Evolutionary conservation across 23 red algal genomes (phyloP).

Genomic region (Gracilariopsis chorda): DNA sequence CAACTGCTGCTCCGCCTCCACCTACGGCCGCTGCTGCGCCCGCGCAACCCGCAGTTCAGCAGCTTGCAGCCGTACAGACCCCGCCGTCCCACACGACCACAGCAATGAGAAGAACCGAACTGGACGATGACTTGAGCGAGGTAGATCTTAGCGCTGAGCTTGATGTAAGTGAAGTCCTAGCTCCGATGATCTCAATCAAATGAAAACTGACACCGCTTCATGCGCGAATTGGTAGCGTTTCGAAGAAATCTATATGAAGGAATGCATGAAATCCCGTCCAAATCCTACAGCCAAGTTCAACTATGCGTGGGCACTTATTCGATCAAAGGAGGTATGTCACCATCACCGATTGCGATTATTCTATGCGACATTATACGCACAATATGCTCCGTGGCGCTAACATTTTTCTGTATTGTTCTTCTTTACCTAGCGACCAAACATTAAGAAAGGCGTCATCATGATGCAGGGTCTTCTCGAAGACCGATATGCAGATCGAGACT

Average conservation of each 20-base stretch:
- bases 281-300: conserved; percentile 83
- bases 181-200: background rate
- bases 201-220: background rate
- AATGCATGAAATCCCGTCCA: conserved; percentile 77
- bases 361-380: too few relatives aligned
- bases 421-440: conserved; percentile 57
- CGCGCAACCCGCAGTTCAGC: background rate
- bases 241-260: conserved; percentile 82
- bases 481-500: conserved; percentile 70
- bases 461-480: conserved; percentile 74
- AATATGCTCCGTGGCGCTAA: too few relatives aligned
- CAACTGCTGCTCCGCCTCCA: background rate
- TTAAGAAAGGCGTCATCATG: conserved; percentile 79
- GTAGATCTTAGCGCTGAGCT: conserved; percentile 54
- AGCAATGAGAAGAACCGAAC: conserved; percentile 18
- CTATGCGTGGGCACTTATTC: conserved; percentile 83
- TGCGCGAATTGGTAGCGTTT: conserved; percentile 21
- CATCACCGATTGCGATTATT: too few relatives aligned
- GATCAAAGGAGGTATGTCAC: conserved; percentile 59
- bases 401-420: background rate
- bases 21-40: background rate
- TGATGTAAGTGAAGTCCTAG: conserved; percentile 20
- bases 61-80: background rate
- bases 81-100: background rate
- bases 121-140: conserved; percentile 44